Percentiles rank a stretch among this genome's conserved stretches.
Evolutionary conservation across 2,329 filamentous ascomycete genomes (phyloP).

Genomic region (Colletotrichum tanaceti): DNA sequence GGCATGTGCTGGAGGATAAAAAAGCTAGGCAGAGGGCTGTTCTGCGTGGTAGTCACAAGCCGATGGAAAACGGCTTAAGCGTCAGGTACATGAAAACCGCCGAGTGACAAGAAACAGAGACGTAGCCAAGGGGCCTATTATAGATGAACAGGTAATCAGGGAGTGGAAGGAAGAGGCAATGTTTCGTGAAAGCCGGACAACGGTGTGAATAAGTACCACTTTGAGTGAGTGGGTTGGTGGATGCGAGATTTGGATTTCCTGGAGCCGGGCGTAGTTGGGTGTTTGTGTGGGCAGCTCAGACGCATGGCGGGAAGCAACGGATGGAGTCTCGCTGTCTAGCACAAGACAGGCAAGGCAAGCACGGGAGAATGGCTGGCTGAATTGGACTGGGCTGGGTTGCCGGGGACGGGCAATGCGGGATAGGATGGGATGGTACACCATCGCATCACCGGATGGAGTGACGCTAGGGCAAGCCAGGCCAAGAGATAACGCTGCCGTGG

Average conservation of each 20-base stretch:
- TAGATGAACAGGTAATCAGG: not conserved
- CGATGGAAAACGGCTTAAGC: not conserved
- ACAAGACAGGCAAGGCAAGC: conserved; percentile 19
- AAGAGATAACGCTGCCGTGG: not conserved
- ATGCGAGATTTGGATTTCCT: conserved; percentile 35
- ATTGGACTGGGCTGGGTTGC: not conserved
- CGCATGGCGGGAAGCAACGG: conserved; percentile 20
- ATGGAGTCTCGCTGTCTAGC: conserved; percentile 18
- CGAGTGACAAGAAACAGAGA: not conserved
- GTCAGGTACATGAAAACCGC: not conserved
- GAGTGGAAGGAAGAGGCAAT: not conserved
- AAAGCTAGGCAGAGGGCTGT: not conserved
- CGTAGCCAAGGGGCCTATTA: not conserved
- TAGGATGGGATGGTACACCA: conserved; percentile 9
- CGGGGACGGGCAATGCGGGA: conserved; percentile 1
- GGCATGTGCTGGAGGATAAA: not conserved
- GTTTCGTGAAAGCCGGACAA: conserved; percentile 4
- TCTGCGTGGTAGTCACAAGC: conserved; percentile 14
- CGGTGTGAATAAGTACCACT: conserved; percentile 28
- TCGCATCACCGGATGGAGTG: conserved; percentile 6
- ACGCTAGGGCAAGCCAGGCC: conserved; percentile 7
- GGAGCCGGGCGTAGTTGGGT: conserved; percentile 24
- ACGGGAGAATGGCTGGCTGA: not conserved
- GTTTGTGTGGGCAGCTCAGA: conserved; percentile 34
- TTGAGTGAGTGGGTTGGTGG: conserved; percentile 15